A percentile compares a stretch with the other conserved stretches of the same genome.
phyloP scores from a whole-genome alignment of 305 asterid genomes.

The Fraxinus paxiana region DNA sequence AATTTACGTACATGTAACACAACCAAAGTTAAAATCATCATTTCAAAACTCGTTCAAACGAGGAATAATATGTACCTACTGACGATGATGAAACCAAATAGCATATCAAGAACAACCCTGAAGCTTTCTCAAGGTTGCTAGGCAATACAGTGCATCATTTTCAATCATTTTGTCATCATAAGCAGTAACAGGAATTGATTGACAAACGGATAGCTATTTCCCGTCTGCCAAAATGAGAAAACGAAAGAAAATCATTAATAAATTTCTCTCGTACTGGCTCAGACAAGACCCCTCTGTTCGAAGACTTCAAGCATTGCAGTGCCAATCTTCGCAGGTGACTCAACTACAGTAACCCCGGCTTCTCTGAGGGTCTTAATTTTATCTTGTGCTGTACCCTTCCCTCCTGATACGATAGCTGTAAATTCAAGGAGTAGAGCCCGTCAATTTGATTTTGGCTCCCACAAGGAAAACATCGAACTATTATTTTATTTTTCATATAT shows the following conservation, averaged over 20 bases:
- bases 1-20: too few relatives aligned
- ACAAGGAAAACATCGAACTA: too few relatives aligned
- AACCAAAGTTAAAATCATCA: too few relatives aligned
- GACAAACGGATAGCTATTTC: too few relatives aligned
- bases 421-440: constrained; percentile 6
- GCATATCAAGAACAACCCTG: background rate
- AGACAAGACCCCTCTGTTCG: constrained; percentile 77
- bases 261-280: constrained; percentile 23
- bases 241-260: background rate
- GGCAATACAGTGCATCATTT: too few relatives aligned
- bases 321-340: constrained; percentile 95
- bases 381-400: constrained; percentile 96
- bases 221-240: constrained; percentile 1
- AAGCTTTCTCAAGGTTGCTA: background rate
- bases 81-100: background rate
- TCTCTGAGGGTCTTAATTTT: constrained; percentile 78
- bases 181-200: background rate
- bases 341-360: constrained; percentile 87
- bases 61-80: background rate
- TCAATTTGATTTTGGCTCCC: background rate
- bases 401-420: constrained; percentile 96
- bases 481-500: too few relatives aligned
- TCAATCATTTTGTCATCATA: too few relatives aligned
- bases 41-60: background rate
- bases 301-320: constrained; percentile 83